Percentiles rank a stretch among this genome's conserved stretches.
These are phyloP conservation scores for Taphrina populina DNA, from an alignment of 1,139 yeast species.

Conservation along the genomic window DNA sequence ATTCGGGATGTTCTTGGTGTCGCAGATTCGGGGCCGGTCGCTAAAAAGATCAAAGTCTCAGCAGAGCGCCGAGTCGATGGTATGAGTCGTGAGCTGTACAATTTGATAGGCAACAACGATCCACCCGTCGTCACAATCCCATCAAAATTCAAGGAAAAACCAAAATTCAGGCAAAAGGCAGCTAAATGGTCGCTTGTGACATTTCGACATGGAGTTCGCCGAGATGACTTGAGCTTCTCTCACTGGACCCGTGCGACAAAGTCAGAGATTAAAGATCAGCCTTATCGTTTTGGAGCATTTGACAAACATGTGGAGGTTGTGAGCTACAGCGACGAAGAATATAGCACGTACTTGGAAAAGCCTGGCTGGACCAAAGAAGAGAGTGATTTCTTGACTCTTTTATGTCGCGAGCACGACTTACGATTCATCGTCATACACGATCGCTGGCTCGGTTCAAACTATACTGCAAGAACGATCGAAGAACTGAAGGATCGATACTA, in stretches of 20 bases:
- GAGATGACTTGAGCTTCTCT: conserved; percentile 54
- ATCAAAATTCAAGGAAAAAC: conserved; percentile 62
- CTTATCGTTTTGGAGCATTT: conserved; percentile 73
- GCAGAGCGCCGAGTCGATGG: conserved; percentile 51
- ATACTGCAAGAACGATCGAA: conserved; percentile 51
- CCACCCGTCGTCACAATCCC: conserved; percentile 69
- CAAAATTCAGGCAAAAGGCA: conserved; percentile 61
- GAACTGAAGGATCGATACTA: conserved; percentile 84
- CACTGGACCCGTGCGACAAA: conserved; percentile 72
- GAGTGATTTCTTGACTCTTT: conserved; percentile 68
- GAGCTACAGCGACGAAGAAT: conserved; percentile 65
- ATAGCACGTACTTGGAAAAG: conserved; percentile 47
- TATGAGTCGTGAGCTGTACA: conserved; percentile 85
- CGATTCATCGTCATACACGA: conserved; percentile 86
- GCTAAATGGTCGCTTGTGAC: conserved; percentile 66
- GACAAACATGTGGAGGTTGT: conserved; percentile 72
- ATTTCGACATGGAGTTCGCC: conserved; percentile 59
- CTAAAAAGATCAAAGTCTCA: conserved; percentile 10
- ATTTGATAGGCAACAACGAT: conserved; percentile 83
- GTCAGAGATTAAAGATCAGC: conserved; percentile 47
- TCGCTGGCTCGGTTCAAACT: conserved; percentile 54
- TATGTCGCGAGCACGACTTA: conserved; percentile 71
- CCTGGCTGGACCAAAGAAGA: conserved; percentile 74
- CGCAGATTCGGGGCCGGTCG: conserved; percentile 4
- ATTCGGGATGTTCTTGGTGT: conserved; percentile 17